Base-by-base conservation (phyloP, 768 basidiomycete species). In the Xerocomellus intermedius region DNA sequence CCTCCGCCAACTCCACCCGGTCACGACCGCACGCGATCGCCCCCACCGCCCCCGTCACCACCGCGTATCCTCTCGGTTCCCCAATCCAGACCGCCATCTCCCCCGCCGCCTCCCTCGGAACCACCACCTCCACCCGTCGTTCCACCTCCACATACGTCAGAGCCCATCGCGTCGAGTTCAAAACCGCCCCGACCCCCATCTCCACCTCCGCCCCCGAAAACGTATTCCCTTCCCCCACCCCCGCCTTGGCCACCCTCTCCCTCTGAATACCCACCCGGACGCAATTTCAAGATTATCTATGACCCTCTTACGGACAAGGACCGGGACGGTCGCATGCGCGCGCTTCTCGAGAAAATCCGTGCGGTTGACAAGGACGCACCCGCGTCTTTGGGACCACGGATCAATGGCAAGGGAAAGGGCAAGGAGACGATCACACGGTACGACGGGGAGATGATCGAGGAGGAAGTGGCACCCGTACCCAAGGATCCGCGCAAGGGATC, bases 371-470 rank as follows among this genome's bases (percentile, higher is more conserved):
- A 65, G 50, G 56, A 63, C 8, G 60, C 64, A n/a, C 59, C 69
- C 5, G 59, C 36, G 9, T 41, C 51, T 1, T 54, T 37, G 41
- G 64, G 77, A 42, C 58, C 66, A 30, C 73, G 86, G 50, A 77
- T 87, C 12, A 79, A 77, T 56, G 83, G 82, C 6, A 88, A 87
- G 64, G 79, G 77, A 7, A 85, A 84, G 60, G 85, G 85, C 4
- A 84, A 82, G 65, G 84, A 86, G 67, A 68, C 73, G 33, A 64
- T 87, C 49, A 62, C 73, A 4, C 66, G 87, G 39, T 82, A 75
- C 52, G 79, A 80, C 37, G 87, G 87, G 0, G 79, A 84, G 57
- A 77, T 79, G 8, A 65, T 82, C 45, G 74, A 75, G 4, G 74
- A 73, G 2, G 80, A 74, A 59, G 70, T 57, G 56, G 75, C 75